Evolutionary conservation across 140 eudicot species (phyloP), one percentile per base, ranked within the genome.

Genomic region (Eryngium alpinum): DNA sequence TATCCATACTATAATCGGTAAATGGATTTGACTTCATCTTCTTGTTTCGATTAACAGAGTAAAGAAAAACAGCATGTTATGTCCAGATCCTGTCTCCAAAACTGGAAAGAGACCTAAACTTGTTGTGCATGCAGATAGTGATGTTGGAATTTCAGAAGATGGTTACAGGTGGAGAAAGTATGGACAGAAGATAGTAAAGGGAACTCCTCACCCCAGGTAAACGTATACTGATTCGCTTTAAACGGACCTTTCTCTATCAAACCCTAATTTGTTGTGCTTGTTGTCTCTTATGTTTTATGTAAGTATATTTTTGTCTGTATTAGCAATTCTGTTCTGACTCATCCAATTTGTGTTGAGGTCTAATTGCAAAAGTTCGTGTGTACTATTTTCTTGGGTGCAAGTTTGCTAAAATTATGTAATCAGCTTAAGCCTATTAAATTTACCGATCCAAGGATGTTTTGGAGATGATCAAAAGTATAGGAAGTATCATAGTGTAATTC

Each of bases 131-230:
- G 89, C 94, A 29, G 92, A 92, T 72, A 87, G 94, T 86, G 97
- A 91, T 84, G 91, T 91, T 33, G 97, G 89, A 74, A 89, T 93
- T 38, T 91, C 96, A 73, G 94, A 90, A 65, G 97, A 93, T 87
- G 97, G 97, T 56, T 91, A 89, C 81, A 91, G 97, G 86, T 93
- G 97, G 97, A 90, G 97, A 77, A 93, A 93, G 63, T 93, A 93
- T 83, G 97, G 97, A 15, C 97, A 93, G 85, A 93, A 93, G 79
- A 93, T 89, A 91, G 97, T 93, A 29, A 93, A 93, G 85, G 94
- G 94, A 85, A 93, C 88, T 86, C 96, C 92, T 80, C 93, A 93
- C 84, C 97, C 97, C 83, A 93, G 97, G 97, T 93, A 83, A 71
- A 53, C 16, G 52, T 69, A 46, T 46, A 38, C 31, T 80, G n/a